Base-by-base conservation (phyloP, 2,329 filamentous ascomycete species). In the Cladosporium velox region DNA sequence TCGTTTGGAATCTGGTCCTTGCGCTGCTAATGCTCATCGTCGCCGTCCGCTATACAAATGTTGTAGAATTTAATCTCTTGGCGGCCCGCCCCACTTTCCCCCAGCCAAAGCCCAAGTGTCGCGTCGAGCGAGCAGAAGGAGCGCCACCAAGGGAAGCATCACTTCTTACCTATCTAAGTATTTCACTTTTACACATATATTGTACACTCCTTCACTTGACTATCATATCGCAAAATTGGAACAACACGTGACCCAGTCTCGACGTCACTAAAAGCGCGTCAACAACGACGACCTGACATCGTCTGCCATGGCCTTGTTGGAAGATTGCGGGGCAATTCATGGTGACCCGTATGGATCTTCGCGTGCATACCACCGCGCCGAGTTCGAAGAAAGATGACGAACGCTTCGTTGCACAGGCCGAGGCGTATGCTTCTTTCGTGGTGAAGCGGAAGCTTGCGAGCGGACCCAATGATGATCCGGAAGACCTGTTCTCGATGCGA, bases 331-430 rank as follows among this genome's bases (percentile, higher is more conserved):
- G 61, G 57, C 61, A 24, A 64, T 35, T 47, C 41, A 65, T 66
- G 57, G 54, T 52, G 34, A 64, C 65, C 49, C 66, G 66, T 65
- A 76, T 79, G 72, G 77, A 81, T 66, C 74, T 84, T 32, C 75
- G 82, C 35, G 78, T 80, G 38, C 82, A 84, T 70, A 78, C 81
- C 49, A 80, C 81, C 66, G 78, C 81, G 7, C 74, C 80, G 10
- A 77, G 78, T 10, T 79, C 76, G 44, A 75, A 73, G 34, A 73
- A 75, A 47, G 77, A 79, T 67, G 82, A 84, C 73, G 76, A 80
- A 44, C 67, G 75, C 4, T 81, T 78, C 67, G 75, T 73, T 57
- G 74, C 75, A 52, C 72, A 82, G 67, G 79, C 79, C 14, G 69
- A 74, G 30, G 77, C 78, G 12, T 83, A 83, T 70, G 64, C 73